These are phyloP conservation scores for Glycine soja DNA, from an alignment of 306 rosid species.

Conservation along the genomic window DNA sequence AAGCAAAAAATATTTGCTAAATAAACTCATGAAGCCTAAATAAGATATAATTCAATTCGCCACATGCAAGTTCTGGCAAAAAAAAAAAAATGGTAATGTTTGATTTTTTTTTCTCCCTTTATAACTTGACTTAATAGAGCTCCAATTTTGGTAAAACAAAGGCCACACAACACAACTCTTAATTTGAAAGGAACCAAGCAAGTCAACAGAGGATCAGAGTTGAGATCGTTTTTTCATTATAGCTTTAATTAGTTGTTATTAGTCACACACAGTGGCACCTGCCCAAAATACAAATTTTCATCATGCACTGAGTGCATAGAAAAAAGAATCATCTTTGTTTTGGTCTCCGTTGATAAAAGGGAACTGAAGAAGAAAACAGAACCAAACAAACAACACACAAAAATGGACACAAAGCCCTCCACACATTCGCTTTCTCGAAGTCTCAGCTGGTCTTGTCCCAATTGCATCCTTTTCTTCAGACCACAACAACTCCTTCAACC, in stretches of 20 bases:
- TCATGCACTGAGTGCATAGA: not conserved
- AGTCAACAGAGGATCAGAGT: not conserved
- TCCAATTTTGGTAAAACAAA: slow-evolving; percentile 20
- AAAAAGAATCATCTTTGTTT: slow-evolving; percentile 19
- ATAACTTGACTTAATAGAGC: not conserved
- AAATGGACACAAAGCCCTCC: slow-evolving; percentile 48
- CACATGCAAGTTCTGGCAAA: not conserved
- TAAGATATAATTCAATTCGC: not conserved
- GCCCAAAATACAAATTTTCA: not conserved
- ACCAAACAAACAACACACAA: slow-evolving; percentile 42
- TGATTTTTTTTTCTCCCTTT: not conserved
- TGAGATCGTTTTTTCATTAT: not conserved
- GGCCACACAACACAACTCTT: not conserved
- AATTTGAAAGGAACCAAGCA: not conserved
- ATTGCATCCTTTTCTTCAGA: slow-evolving; percentile 31
- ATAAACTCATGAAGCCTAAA: not conserved
- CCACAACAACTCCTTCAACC: slow-evolving; percentile 32
- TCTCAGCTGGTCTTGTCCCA: slow-evolving; percentile 43
- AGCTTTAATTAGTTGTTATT: not conserved
- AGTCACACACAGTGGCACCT: not conserved
- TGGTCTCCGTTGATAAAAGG: slow-evolving; percentile 47
- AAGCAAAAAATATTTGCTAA: not conserved
- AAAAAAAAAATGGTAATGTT: not conserved
- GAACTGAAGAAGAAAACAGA: slow-evolving; percentile 24
- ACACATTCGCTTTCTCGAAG: slow-evolving; percentile 44